Percentiles rank a stretch among this genome's conserved stretches.
phyloP scores from a whole-genome alignment of 352 stramenopile genomes.

The Phytophthora sojae region DNA sequence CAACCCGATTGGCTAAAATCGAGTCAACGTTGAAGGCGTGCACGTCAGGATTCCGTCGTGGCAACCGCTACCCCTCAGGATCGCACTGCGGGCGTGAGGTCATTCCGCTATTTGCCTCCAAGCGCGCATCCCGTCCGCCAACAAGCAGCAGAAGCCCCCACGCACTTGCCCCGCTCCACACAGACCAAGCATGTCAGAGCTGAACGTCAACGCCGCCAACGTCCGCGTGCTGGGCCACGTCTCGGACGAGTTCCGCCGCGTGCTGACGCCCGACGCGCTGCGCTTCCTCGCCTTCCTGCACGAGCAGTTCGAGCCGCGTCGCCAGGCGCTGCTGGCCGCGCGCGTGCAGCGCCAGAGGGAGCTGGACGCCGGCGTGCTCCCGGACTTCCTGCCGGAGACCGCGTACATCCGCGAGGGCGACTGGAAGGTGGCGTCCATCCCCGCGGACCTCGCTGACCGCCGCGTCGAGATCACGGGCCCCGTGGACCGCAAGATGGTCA shows the following conservation, averaged over 20 bases:
- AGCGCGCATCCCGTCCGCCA: conserved; percentile 14
- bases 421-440: conserved; percentile 83
- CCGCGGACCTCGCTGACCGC: conserved; percentile 89
- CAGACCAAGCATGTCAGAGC: conserved; percentile 52
- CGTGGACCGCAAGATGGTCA: conserved; percentile 97
- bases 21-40: conserved; percentile 27
- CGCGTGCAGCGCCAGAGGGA: conserved; percentile 71
- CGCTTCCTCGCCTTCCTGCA: conserved; percentile 93
- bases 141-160: conserved; percentile 1
- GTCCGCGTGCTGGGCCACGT: conserved; percentile 89
- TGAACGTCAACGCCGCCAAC: conserved; percentile 57
- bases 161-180: background rate
- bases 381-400: conserved; percentile 89
- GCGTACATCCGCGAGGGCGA: conserved; percentile 85
- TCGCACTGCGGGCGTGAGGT: background rate
- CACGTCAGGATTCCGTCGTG: conserved; percentile 8
- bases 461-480: conserved; percentile 97
- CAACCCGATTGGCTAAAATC: conserved; percentile 12
- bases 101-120: conserved; percentile 39
- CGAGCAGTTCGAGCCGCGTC: conserved; percentile 82
- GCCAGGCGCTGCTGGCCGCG: conserved; percentile 54
- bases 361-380: conserved; percentile 89
- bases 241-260: conserved; percentile 78
- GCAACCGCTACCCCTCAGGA: conserved; percentile 23
- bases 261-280: conserved; percentile 92